A percentile compares a stretch with the other conserved stretches of the same genome.
phyloP scores from a whole-genome alignment of 805 yeast genomes.

The Metschnikowia chrysomelidarum region DNA sequence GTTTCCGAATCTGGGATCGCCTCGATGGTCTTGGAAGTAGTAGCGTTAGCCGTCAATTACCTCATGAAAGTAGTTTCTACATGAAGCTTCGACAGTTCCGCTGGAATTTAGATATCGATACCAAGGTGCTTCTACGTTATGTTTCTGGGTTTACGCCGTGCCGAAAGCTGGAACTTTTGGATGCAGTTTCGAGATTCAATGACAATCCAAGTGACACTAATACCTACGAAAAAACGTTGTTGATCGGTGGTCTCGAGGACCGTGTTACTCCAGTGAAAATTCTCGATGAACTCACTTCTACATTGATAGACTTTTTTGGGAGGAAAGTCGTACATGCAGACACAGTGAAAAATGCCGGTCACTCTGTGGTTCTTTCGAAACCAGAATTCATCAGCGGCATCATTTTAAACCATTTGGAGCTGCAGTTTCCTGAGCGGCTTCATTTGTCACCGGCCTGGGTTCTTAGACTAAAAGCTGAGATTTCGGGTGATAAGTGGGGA shows the following conservation, averaged over 20 bases:
- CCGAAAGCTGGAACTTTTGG: slow-evolving; percentile 41
- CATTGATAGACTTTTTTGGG: slow-evolving; percentile 22
- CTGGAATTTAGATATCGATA: slow-evolving; percentile 66
- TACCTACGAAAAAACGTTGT: slow-evolving; percentile 44
- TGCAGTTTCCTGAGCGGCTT: slow-evolving; percentile 43
- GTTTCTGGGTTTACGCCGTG: slow-evolving; percentile 49
- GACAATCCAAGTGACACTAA: slow-evolving; percentile 30
- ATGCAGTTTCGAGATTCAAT: slow-evolving; percentile 35
- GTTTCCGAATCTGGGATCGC: slow-evolving; percentile 58
- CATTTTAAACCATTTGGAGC: slow-evolving; percentile 55
- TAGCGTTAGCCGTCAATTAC: slow-evolving; percentile 58
- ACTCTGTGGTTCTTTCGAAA: slow-evolving; percentile 58
- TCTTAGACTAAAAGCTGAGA: slow-evolving; percentile 56
- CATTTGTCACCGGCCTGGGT: slow-evolving; percentile 73
- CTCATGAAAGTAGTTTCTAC: slow-evolving; percentile 27
- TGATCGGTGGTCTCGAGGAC: slow-evolving; percentile 62
- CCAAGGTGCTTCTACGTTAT: slow-evolving; percentile 53
- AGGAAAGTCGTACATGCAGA: slow-evolving; percentile 33
- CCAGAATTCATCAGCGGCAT: slow-evolving; percentile 65
- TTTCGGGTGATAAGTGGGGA: slow-evolving; percentile 75
- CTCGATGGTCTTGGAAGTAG: slow-evolving; percentile 57
- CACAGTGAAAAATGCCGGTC: slow-evolving; percentile 55
- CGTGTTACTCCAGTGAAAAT: slow-evolving; percentile 47
- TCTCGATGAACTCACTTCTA: slow-evolving; percentile 30
- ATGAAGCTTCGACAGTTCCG: slow-evolving; percentile 58